These are phyloP conservation scores for Alternaria dauci DNA, from an alignment of 2,329 filamentous ascomycete genomes.

Conservation along the genomic window DNA sequence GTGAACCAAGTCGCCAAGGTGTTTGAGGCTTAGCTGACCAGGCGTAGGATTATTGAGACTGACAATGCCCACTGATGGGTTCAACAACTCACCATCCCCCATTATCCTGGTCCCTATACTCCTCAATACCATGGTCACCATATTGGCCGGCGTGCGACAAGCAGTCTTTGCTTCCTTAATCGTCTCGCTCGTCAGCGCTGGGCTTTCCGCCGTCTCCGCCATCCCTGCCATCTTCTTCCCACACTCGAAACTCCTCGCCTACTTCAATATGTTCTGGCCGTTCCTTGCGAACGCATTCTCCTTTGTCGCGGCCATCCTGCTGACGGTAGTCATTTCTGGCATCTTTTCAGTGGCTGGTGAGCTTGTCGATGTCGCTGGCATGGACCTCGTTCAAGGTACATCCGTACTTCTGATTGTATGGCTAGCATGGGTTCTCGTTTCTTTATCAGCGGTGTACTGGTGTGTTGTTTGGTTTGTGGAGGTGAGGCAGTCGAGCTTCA, in stretches of 20 bases:
- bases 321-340: slow-evolving; percentile 19
- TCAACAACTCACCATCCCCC: neutral
- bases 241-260: slow-evolving; percentile 31
- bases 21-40: neutral
- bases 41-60: neutral
- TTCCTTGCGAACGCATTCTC: slow-evolving; percentile 16
- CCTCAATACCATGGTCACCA: neutral
- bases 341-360: slow-evolving; percentile 11
- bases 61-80: neutral
- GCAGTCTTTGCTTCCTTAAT: slow-evolving; percentile 30
- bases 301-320: slow-evolving; percentile 26
- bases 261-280: slow-evolving; percentile 27
- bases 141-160: slow-evolving; percentile 13
- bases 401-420: slow-evolving; percentile 29
- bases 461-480: slow-evolving; percentile 38
- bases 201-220: slow-evolving; percentile 17
- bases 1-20: neutral
- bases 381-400: slow-evolving; percentile 19
- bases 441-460: slow-evolving; percentile 30
- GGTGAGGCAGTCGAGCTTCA: slow-evolving; percentile 27
- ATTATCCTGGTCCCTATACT: neutral
- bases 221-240: slow-evolving; percentile 33
- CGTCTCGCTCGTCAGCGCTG: slow-evolving; percentile 23
- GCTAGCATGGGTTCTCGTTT: slow-evolving; percentile 24
- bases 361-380: slow-evolving; percentile 18